Percentiles rank a stretch among this genome's conserved stretches.
Evolutionary conservation across 495 filamentous ascomycete genomes (phyloP).

Genomic region (Thermothielavioides terrestris): DNA sequence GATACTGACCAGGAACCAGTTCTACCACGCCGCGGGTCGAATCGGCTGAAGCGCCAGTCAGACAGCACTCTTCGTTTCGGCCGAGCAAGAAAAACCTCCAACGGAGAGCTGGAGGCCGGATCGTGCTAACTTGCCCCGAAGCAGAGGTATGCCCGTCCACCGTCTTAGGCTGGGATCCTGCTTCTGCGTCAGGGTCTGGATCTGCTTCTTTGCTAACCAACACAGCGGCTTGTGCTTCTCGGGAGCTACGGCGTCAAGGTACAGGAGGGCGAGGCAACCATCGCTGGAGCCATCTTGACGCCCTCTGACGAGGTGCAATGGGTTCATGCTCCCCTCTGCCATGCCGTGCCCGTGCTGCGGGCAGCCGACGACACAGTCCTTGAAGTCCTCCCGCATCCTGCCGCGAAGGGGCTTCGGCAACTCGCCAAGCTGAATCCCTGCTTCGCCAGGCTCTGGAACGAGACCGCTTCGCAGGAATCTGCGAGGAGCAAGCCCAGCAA

Average conservation of each 20-base stretch:
- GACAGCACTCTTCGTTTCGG: slow-evolving; percentile 35
- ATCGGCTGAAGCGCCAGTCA: background rate
- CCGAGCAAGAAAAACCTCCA: slow-evolving; percentile 37
- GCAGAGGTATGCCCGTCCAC: slow-evolving; percentile 35
- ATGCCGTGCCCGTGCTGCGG: slow-evolving; percentile 65
- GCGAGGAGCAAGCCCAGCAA: slow-evolving; percentile 1
- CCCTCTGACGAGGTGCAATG: slow-evolving; percentile 44
- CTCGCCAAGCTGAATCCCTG: slow-evolving; percentile 57
- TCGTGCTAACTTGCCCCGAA: slow-evolving; percentile 29
- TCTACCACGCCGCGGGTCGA: background rate
- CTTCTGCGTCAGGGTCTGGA: too few relatives aligned
- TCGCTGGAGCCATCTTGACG: slow-evolving; percentile 58
- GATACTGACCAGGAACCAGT: background rate
- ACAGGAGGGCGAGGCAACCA: slow-evolving; percentile 46
- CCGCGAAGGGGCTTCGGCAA: slow-evolving; percentile 44
- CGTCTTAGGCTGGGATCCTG: rapidly evolving
- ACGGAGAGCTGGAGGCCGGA: slow-evolving; percentile 26
- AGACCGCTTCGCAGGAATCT: slow-evolving; percentile 18
- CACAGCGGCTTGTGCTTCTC: slow-evolving; percentile 55
- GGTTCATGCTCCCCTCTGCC: slow-evolving; percentile 66
- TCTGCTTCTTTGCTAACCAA: background rate
- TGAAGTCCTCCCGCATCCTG: slow-evolving; percentile 43
- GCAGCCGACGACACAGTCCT: slow-evolving; percentile 44
- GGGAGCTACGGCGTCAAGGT: slow-evolving; percentile 70
- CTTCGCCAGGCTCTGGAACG: slow-evolving; percentile 69